Evolutionary conservation across 352 stramenopile species (phyloP), one percentile per base, ranked within the genome.

Genomic region (Phytopythium chamaehyphon): DNA sequence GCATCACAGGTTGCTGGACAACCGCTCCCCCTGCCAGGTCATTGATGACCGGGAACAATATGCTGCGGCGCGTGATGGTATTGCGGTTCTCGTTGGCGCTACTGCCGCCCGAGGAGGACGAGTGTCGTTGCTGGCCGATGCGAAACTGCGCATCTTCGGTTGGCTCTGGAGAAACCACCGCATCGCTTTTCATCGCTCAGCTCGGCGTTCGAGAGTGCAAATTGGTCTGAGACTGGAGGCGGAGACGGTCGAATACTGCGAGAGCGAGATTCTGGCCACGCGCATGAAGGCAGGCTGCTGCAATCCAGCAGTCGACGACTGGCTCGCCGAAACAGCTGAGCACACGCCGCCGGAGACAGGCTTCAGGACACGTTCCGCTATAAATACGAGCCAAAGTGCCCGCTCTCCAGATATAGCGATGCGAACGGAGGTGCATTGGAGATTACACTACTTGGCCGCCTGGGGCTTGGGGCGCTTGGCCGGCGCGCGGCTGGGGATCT

Each of bases 401-500:
- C 8, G 31, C 23, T 53, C 2, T 5, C 28, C 28, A 33, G 9
- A 9, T 33, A 33, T 33, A 33, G 28, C 28, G 28, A 9, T 33
- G 5, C 9, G 28, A 33, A 33, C 28, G 9, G 28, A 33, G 3
- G 14, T 38, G 31, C 19, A 19, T 21, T 35, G 21, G 37, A 18
- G 45, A 23, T 39, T 47, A 53, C 54, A 61, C 11, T 49, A 48
- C 50, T 65, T 67, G 28, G 44, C 51, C 42, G n/a, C n/a, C n/a
- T n/a, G n/a, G n/a, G 58, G 56, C 51, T 84, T 85, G 1, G 75
- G 67, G 31, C 77, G 76, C 54, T 90, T 90, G 14, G 64, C 53
- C 2, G 76, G 66, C 37, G 73, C 86, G 14, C 77, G 71, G 43
- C 71, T 74, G 2, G 75, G 71, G 16, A 88, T 71, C 80, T 90